Evolutionary conservation across 805 yeast species (phyloP).

Genomic region (Spathaspora passalidarum): DNA sequence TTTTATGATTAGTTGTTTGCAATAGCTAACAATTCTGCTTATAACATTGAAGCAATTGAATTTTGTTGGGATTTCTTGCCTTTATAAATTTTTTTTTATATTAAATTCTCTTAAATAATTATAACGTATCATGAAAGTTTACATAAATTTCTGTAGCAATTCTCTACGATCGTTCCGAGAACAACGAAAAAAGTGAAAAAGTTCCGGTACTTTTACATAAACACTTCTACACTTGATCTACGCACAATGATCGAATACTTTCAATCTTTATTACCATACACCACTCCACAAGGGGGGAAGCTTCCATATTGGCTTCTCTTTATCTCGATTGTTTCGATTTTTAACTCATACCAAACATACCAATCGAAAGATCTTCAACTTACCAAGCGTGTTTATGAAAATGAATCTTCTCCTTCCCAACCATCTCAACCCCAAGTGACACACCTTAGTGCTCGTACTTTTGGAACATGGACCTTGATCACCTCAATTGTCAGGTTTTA

Average conservation of each 20-base stretch:
- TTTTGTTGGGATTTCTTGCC: background rate
- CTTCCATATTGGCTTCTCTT: constrained; percentile 40
- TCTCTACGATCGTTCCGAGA: background rate
- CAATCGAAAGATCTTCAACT: constrained; percentile 62
- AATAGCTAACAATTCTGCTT: too few relatives aligned
- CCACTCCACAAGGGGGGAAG: constrained; percentile 25
- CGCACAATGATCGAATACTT: constrained; percentile 12
- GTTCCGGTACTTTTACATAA: background rate
- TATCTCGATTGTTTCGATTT: constrained; percentile 83
- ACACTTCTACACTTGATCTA: background rate
- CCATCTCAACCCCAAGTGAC: constrained; percentile 29
- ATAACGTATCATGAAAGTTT: background rate
- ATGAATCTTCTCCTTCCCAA: constrained; percentile 31
- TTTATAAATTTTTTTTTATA: background rate
- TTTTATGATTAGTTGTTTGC: background rate
- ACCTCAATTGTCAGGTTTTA: constrained; percentile 81
- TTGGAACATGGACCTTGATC: constrained; percentile 96
- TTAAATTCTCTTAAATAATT: background rate
- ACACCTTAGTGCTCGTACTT: constrained; percentile 84
- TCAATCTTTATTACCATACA: constrained; percentile 14
- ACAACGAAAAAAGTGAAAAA: background rate
- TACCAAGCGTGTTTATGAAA: constrained; percentile 76
- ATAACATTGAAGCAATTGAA: too few relatives aligned
- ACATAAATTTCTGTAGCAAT: background rate
- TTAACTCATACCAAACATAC: constrained; percentile 88